phyloP scores from a whole-genome alignment of 1,139 yeast genomes.

The Candida anutae region DNA sequence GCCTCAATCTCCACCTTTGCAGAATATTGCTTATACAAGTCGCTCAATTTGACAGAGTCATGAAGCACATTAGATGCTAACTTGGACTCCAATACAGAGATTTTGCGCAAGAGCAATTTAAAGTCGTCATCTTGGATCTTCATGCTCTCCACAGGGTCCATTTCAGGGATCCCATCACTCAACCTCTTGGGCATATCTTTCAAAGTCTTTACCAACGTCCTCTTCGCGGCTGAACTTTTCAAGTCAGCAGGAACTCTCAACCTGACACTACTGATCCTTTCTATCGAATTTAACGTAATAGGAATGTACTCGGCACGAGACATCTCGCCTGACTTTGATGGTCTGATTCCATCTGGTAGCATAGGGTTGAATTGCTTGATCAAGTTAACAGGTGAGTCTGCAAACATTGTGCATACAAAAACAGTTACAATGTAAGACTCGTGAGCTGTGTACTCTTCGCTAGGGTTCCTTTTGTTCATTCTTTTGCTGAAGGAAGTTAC shows the following conservation, averaged over 20 bases:
- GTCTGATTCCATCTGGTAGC: conserved; percentile 83
- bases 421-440: conserved; percentile 86
- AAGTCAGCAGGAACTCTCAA: conserved; percentile 76
- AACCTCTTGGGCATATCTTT: conserved; percentile 74
- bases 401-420: conserved; percentile 70
- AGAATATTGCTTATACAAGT: conserved; percentile 56
- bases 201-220: conserved; percentile 68
- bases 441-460: conserved; percentile 58
- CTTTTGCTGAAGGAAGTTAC: conserved; percentile 74
- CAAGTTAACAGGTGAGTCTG: conserved; percentile 65
- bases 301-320: conserved; percentile 76
- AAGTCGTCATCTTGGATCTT: conserved; percentile 80
- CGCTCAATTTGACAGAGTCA: conserved; percentile 54
- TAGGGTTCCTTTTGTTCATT: conserved; percentile 46
- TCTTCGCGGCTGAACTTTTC: conserved; percentile 61
- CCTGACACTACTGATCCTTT: conserved; percentile 70
- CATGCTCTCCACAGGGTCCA: conserved; percentile 91
- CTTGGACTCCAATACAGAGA: conserved; percentile 74
- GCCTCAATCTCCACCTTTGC: conserved; percentile 54
- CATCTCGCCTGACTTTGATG: conserved; percentile 65
- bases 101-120: conserved; percentile 58
- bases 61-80: conserved; percentile 63
- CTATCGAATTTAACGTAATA: conserved; percentile 70
- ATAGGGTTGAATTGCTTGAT: conserved; percentile 67
- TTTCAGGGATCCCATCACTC: conserved; percentile 80